A percentile compares a stretch with the other conserved stretches of the same genome.
Conservation (phyloP, 352 stramenopile genomes). For the Phytophthora lateralis region DNA sequence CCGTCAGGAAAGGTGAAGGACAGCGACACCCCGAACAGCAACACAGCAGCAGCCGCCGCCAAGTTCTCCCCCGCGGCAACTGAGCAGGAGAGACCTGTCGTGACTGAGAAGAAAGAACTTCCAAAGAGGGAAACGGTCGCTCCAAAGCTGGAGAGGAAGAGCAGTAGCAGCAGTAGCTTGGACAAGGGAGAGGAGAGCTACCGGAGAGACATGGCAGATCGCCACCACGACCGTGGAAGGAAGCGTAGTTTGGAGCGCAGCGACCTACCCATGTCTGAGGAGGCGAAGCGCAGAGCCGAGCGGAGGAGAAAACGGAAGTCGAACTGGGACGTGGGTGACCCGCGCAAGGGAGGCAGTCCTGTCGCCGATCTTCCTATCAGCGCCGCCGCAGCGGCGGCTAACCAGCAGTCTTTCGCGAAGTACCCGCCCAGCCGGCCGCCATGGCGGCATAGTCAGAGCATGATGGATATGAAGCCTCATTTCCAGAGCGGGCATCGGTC, state of each 20-base stretch:
- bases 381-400: constrained; percentile 38
- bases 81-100: constrained; percentile 10
- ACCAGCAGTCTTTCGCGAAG: constrained; percentile 58
- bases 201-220: constrained; percentile 20
- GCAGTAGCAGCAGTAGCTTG: constrained; percentile 36
- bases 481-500: constrained; percentile 43
- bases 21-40: constrained; percentile 34
- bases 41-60: constrained; percentile 21
- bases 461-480: constrained; percentile 59
- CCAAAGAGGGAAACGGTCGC: constrained; percentile 10
- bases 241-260: constrained; percentile 53
- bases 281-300: constrained; percentile 65
- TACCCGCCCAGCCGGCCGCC: constrained; percentile 56
- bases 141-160: constrained; percentile 28
- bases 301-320: constrained; percentile 71
- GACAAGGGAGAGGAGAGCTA: constrained; percentile 21
- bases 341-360: constrained; percentile 48
- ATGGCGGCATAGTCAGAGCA: constrained; percentile 70
- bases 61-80: constrained; percentile 31
- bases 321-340: constrained; percentile 86
- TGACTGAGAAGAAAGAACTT: constrained; percentile 25
- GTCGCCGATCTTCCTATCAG: constrained; percentile 35
- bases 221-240: constrained; percentile 29
- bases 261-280: constrained; percentile 48
- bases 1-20: constrained; percentile 60